Percentiles rank a stretch among this genome's conserved stretches.
Evolutionary conservation across 1,284 basidiomycete genomes (phyloP).

Genomic region (Leccinum huronense): DNA sequence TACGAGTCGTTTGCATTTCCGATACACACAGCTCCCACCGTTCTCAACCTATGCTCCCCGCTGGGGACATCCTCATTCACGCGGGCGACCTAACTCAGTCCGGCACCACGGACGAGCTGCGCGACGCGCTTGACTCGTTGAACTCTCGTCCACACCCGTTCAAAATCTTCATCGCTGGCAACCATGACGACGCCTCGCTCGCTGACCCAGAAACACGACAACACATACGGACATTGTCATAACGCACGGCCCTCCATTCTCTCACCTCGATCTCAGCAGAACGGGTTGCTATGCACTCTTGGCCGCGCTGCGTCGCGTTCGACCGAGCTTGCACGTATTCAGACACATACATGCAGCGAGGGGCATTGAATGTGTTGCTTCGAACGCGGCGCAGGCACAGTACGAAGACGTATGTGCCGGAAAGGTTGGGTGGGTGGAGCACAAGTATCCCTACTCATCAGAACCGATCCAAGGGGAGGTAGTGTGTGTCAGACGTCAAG

Average conservation of each 20-base stretch:
- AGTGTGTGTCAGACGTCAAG: neutral
- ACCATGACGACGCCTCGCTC: slow-evolving; percentile 13
- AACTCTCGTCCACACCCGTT: slow-evolving; percentile 10
- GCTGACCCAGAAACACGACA: slow-evolving; percentile 7
- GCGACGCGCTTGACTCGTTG: slow-evolving; percentile 14
- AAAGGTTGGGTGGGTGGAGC: slow-evolving; percentile 21
- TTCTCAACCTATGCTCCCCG: slow-evolving; percentile 9
- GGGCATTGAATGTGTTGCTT: slow-evolving; percentile 35
- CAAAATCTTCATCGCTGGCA: slow-evolving; percentile 15
- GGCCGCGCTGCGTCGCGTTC: slow-evolving; percentile 33
- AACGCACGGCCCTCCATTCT: slow-evolving; percentile 43
- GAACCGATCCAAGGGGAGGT: neutral
- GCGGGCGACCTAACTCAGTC: slow-evolving; percentile 12
- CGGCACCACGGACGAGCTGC: slow-evolving; percentile 6
- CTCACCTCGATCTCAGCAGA: slow-evolving; percentile 33
- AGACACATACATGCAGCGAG: slow-evolving; percentile 44
- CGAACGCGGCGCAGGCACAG: slow-evolving; percentile 31
- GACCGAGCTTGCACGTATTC: slow-evolving; percentile 41
- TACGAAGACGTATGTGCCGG: slow-evolving; percentile 36
- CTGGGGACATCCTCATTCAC: slow-evolving; percentile 13
- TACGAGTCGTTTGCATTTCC: slow-evolving; percentile 14
- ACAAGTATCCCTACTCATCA: no score
- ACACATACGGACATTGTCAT: slow-evolving; percentile 39
- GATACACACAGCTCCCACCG: slow-evolving; percentile 12
- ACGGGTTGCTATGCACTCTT: slow-evolving; percentile 38